Evolutionary conservation across 768 basidiomycete species (phyloP).

Genomic region (Rhodosporidiobolus sp.): DNA sequence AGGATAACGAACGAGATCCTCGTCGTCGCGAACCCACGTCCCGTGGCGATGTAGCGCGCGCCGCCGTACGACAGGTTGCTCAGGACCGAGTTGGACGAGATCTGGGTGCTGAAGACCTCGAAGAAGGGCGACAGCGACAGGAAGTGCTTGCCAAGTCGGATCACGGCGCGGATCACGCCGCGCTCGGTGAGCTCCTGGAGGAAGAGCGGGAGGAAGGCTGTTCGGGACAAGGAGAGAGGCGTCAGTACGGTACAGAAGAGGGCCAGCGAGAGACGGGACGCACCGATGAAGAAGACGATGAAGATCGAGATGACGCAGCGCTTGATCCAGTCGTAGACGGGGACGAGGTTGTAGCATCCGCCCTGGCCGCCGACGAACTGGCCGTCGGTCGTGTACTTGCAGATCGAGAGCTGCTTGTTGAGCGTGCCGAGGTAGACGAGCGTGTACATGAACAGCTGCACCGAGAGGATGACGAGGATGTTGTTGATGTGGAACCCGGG

Average conservation of each 20-base stretch:
- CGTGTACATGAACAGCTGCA: slow-evolving; percentile 90
- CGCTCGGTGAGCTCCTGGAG: slow-evolving; percentile 84
- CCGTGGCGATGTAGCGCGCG: slow-evolving; percentile 96
- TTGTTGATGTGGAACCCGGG: slow-evolving; percentile 99
- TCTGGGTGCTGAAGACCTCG: slow-evolving; percentile 97
- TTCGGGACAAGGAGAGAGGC: slow-evolving; percentile 61
- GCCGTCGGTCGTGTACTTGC: slow-evolving; percentile 69
- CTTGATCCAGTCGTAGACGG: slow-evolving; percentile 92
- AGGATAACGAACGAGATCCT: slow-evolving; percentile 90
- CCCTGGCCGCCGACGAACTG: slow-evolving; percentile 70
- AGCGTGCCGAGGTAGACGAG: slow-evolving; percentile 93
- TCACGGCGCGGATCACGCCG: slow-evolving; percentile 84
- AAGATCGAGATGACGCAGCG: slow-evolving; percentile 97
- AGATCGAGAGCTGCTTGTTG: slow-evolving; percentile 73
- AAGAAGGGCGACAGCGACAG: slow-evolving; percentile 89
- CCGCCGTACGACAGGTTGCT: slow-evolving; percentile 97
- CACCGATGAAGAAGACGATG: slow-evolving; percentile 82
- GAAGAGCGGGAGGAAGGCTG: slow-evolving; percentile 42
- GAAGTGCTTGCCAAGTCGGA: slow-evolving; percentile 92
- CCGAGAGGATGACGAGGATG: slow-evolving; percentile 94
- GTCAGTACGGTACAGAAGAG: slow-evolving; percentile 84
- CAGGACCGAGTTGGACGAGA: slow-evolving; percentile 94
- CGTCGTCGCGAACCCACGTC: slow-evolving; percentile 96
- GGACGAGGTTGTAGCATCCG: slow-evolving; percentile 91
- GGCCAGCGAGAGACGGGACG: slow-evolving; percentile 47